A percentile compares a stretch with the other conserved stretches of the same genome.
These are phyloP conservation scores for Aspergillus ruber DNA, from an alignment of 2,329 filamentous ascomycete species.

Conservation along the genomic window DNA sequence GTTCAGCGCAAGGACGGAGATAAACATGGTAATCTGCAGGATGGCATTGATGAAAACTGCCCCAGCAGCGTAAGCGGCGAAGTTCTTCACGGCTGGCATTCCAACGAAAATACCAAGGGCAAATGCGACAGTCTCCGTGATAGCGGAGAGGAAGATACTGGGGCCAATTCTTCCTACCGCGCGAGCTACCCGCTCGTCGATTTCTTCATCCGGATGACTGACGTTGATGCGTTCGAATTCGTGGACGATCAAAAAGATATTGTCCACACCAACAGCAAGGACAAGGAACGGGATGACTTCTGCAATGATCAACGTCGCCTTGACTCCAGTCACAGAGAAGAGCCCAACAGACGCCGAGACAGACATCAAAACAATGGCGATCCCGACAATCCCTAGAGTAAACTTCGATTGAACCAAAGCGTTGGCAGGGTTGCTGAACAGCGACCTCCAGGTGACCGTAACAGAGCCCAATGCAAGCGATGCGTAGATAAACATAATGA, in stretches of 20 bases:
- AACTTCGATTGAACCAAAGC: slow-evolving; percentile 95
- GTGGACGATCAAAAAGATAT: slow-evolving; percentile 97
- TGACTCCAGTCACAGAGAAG: slow-evolving; percentile 85
- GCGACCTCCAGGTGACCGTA: slow-evolving; percentile 66
- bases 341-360: slow-evolving; percentile 91
- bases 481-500: slow-evolving; percentile 98
- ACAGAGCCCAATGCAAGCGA: slow-evolving; percentile 88
- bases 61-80: slow-evolving; percentile 91
- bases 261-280: slow-evolving; percentile 92
- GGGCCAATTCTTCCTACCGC: slow-evolving; percentile 95
- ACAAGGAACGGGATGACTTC: slow-evolving; percentile 98
- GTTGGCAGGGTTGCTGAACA: slow-evolving; percentile 75
- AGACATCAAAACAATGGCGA: slow-evolving; percentile 94
- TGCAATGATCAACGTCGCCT: slow-evolving; percentile 94
- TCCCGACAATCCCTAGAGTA: slow-evolving; percentile 86
- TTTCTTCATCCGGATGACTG: slow-evolving; percentile 79
- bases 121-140: slow-evolving; percentile 90
- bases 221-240: slow-evolving; percentile 94
- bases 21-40: slow-evolving; percentile 95
- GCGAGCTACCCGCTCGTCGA: slow-evolving; percentile 78
- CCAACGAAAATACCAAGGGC: slow-evolving; percentile 87
- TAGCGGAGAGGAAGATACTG: slow-evolving; percentile 90
- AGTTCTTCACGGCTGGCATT: slow-evolving; percentile 97
- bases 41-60: slow-evolving; percentile 95
- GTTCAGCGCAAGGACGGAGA: slow-evolving; percentile 84